Percentiles rank a stretch among this genome's conserved stretches.
Conservation (phyloP, 2,329 filamentous ascomycete genomes). For the Claviceps humidiphila region DNA sequence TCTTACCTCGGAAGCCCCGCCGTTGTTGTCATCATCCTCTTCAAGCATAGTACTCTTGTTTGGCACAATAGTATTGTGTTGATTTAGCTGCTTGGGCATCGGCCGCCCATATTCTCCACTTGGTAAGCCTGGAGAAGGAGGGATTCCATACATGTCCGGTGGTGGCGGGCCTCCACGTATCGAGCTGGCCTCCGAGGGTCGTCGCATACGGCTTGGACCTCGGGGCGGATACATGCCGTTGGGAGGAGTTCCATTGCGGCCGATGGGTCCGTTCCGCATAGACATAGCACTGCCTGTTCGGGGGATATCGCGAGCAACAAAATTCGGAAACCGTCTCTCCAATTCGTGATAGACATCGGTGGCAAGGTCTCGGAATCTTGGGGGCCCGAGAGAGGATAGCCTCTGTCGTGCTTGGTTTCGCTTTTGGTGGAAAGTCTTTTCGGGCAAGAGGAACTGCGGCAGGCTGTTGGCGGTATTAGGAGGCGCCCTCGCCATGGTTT, state of each 20-base stretch:
- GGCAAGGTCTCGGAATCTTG: constrained; percentile 79
- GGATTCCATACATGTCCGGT: constrained; percentile 36
- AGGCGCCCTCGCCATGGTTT: constrained; percentile 47
- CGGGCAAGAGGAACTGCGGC: constrained; percentile 70
- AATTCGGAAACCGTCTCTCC: constrained; percentile 77
- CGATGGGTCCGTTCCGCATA: constrained; percentile 42
- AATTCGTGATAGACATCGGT: constrained; percentile 95
- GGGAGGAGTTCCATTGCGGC: constrained; percentile 48
- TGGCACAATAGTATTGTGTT: constrained; percentile 90
- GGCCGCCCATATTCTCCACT: constrained; percentile 61
- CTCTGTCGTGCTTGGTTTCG: constrained; percentile 96
- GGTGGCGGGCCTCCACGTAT: constrained; percentile 32
- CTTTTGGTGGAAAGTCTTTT: constrained; percentile 85
- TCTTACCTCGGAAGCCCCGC: constrained; percentile 26
- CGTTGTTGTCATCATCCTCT: constrained; percentile 63
- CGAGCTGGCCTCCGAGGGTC: constrained; percentile 50
- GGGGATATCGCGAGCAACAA: constrained; percentile 55
- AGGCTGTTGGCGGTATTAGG: constrained; percentile 39
- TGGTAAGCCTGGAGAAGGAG: constrained; percentile 43
- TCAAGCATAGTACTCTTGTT: constrained; percentile 98
- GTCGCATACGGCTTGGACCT: constrained; percentile 38
- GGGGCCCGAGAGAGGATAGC: constrained; percentile 74
- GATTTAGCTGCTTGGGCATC: constrained; percentile 69
- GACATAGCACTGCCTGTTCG: constrained; percentile 57
- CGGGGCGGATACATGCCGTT: constrained; percentile 39